These are phyloP conservation scores for Xerophyta viscosa DNA, from an alignment of 106 monocot genomes.

Conservation along the genomic window DNA sequence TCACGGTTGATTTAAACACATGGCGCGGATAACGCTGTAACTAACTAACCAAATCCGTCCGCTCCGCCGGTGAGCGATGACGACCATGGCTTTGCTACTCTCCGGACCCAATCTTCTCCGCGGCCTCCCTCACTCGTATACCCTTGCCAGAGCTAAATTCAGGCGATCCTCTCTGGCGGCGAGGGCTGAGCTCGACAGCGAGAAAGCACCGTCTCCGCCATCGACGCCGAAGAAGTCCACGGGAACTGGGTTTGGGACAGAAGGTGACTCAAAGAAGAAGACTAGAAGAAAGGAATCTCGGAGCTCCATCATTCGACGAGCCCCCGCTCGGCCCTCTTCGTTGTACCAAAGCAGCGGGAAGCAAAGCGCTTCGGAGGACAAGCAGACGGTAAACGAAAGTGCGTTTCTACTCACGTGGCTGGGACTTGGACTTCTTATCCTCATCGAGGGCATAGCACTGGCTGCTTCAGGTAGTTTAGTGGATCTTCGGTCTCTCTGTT, in stretches of 20 bases:
- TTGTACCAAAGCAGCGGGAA: slow-evolving; percentile 9
- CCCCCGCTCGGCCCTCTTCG: slow-evolving; percentile 26
- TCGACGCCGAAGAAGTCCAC: slow-evolving; percentile 13
- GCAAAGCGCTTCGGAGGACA: slow-evolving; percentile 4
- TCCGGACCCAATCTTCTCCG: no score
- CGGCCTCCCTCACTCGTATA: no score
- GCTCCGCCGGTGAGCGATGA: no score
- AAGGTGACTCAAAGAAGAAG: slow-evolving; percentile 15
- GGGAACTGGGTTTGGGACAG: slow-evolving; percentile 30
- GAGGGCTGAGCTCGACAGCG: no score
- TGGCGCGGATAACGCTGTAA: no score
- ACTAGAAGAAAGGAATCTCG: slow-evolving; percentile 15
- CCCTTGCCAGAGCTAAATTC: no score
- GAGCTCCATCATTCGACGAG: slow-evolving; percentile 34
- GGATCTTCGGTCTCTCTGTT: no score
- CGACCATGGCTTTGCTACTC: no score
- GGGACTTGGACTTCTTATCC: slow-evolving; percentile 59
- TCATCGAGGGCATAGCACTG: slow-evolving; percentile 61
- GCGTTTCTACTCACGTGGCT: slow-evolving; percentile 72
- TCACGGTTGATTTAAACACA: no score
- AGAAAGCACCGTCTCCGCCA: neutral
- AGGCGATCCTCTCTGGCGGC: no score
- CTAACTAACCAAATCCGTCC: no score
- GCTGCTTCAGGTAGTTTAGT: slow-evolving; percentile 55
- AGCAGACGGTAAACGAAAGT: slow-evolving; percentile 39